phyloP scores from a whole-genome alignment of 2,329 filamentous ascomycete species.

The Penicillium sp. region DNA sequence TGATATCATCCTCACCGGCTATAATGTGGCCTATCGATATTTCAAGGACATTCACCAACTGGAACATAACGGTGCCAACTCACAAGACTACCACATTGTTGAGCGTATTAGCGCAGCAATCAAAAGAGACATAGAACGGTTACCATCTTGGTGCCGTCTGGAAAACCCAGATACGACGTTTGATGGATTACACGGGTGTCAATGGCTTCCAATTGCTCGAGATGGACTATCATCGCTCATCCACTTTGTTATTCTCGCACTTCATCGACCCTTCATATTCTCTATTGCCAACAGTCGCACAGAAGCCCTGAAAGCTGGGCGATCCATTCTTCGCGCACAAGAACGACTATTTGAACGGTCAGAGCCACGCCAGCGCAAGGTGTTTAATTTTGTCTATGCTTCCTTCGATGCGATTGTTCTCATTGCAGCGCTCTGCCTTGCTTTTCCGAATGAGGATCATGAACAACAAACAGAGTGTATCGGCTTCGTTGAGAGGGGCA shows the following conservation, averaged over 20 bases:
- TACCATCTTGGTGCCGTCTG: not conserved
- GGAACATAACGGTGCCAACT: conserved; percentile 1
- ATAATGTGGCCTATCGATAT: conserved; percentile 12
- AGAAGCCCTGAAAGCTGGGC: not conserved
- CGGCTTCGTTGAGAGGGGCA: not conserved
- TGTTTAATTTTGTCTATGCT: not conserved
- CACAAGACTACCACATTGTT: conserved; percentile 3
- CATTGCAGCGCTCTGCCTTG: not conserved
- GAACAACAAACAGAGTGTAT: not conserved
- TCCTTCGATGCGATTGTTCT: not conserved
- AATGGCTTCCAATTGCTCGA: not conserved
- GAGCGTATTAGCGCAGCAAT: not conserved
- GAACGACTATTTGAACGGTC: not conserved
- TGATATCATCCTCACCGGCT: conserved; percentile 8
- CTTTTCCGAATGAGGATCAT: not conserved
- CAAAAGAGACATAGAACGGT: not conserved
- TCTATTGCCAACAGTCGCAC: not conserved
- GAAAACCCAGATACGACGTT: not conserved
- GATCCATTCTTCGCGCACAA: not conserved
- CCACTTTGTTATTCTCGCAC: not conserved
- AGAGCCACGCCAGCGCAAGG: not conserved
- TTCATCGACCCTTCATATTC: not conserved
- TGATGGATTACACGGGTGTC: not conserved
- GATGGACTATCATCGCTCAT: not conserved
- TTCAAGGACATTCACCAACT: conserved; percentile 7